phyloP scores from a whole-genome alignment of 2,329 filamentous ascomycete species.

The Xylaria arbuscula region DNA sequence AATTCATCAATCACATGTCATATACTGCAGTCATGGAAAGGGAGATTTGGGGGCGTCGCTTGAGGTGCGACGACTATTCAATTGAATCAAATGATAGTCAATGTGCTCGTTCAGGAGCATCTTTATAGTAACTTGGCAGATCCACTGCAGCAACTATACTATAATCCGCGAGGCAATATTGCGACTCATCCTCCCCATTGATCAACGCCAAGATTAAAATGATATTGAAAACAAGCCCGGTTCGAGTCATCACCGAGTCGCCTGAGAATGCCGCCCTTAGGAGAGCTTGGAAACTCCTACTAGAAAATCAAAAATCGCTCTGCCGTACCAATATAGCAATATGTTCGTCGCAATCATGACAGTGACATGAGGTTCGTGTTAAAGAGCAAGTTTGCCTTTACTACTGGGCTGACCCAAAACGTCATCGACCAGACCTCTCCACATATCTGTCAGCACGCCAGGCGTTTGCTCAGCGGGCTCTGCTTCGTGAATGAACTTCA shows the following conservation, averaged over 20 bases:
- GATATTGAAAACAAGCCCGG: slow-evolving; percentile 16
- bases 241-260: not conserved
- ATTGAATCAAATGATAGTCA: slow-evolving; percentile 24
- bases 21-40: not conserved
- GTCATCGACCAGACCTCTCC: slow-evolving; percentile 67
- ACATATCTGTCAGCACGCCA: slow-evolving; percentile 65
- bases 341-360: slow-evolving; percentile 36
- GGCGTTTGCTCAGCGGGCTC: slow-evolving; percentile 48
- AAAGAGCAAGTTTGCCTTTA: slow-evolving; percentile 47
- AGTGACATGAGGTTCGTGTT: slow-evolving; percentile 12
- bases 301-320: slow-evolving; percentile 22
- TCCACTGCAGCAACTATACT: slow-evolving; percentile 16
- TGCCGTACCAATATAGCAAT: slow-evolving; percentile 7
- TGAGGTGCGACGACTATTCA: slow-evolving; percentile 19
- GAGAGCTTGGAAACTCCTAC: not conserved
- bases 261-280: slow-evolving; percentile 7
- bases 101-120: slow-evolving; percentile 8
- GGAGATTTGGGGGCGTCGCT: slow-evolving; percentile 9
- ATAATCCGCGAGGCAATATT: not conserved
- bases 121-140: slow-evolving; percentile 9
- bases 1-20: slow-evolving; percentile 13
- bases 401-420: slow-evolving; percentile 46
- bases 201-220: slow-evolving; percentile 35
- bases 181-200: not conserved
- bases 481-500: slow-evolving; percentile 62